Evolutionary conservation across 257 asterid species (phyloP), one percentile per base, ranked within the genome.

Genomic region (Handroanthus guayacan): DNA sequence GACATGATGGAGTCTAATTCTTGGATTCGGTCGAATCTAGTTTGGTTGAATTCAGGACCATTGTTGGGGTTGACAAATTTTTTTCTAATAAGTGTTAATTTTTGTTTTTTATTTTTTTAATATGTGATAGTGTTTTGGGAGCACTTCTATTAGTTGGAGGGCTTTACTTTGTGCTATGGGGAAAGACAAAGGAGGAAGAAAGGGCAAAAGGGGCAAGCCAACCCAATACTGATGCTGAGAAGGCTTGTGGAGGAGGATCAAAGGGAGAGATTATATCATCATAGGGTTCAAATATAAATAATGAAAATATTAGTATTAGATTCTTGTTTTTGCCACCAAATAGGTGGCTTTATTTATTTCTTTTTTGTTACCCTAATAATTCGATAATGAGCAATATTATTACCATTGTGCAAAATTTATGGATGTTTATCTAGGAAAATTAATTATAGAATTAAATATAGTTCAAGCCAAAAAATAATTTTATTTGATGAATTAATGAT

Each of bases 121-220:
- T 69, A 18, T 62, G 62, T 80, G 61, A 14, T 80, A 94, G 98
- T 80, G 83, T 90, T 1, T 51, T 94, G 79, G 98, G 98, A 78
- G 97, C 87, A 60, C 2, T 87, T 14, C 25, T 94, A 63, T 86
- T 92, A n/a, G 88, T 92, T 54, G 88, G 91, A 69, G 97, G 97
- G 63, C 90, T 94, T 25, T 94, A 94, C 54, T 81, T 83, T 74
- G 97, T 92, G 56, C 67, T 92, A 9, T 94, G 97, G 97, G 98
- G 98, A 61, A 92, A 94, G 87, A 84, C 72, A 0, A 86, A 78
- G 79, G 98, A 94, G 81, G 88, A 86, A 65, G 80, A 77, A 31
- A 78, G 70, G 41, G 86, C 69, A 67, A 69, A 75, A 9, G n/a
- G 14, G 48, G 80, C 47, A 62, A 64, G 48, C 76, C 58, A 80